Evolutionary conservation across 805 yeast genomes (phyloP), one percentile per base, ranked within the genome.

Genomic region (Cyberlindnera maclurae): DNA sequence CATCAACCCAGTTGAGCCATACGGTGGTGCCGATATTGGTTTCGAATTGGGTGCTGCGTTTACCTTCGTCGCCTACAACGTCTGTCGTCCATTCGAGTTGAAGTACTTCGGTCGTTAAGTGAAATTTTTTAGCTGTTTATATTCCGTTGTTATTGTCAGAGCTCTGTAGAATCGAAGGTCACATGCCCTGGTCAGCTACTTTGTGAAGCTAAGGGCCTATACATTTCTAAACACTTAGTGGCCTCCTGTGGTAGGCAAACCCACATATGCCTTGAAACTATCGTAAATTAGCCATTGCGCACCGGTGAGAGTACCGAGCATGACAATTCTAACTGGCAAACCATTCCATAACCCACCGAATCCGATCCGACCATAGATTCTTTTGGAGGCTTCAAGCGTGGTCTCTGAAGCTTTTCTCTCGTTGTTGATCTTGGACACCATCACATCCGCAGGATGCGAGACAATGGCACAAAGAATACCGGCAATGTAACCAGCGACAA

Each of bases 371-470:
- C 67, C 60, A 62, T 89, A 90, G 54, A 90, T 89, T 55, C 93
- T 76, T 43, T 63, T 52, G 31, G 84, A 70, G 10, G 94, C 93
- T 26, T 67, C 65, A 22, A 80, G 79, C 53, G 75, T 70, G 5
- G 82, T 56, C 65, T 88, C 95, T 36, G 70, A 70, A 26, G 79
- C 71, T 57, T 62, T 64, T 54, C 75, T 77, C 52, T 78, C 88
- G 43, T 82, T 72, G 60, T 86, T 89, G 55, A 93, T 77, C 72
- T 88, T 85, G 35, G 95, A 84, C 18, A 90, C 97, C 95, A 93
- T 81, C 26, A 90, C 97, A 63, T 90, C 98, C n/a, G 97, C 97
- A 15, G 98, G 98, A 62, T 93, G 97, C 20, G 97, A 89, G 13
- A 89, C 93, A 37, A 83, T 67, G 7, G 98, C 97, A 70, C 97